Evolutionary conservation across 148 eudicot genomes (phyloP), one percentile per base, ranked within the genome.

Genomic region (Cornus controversa): DNA sequence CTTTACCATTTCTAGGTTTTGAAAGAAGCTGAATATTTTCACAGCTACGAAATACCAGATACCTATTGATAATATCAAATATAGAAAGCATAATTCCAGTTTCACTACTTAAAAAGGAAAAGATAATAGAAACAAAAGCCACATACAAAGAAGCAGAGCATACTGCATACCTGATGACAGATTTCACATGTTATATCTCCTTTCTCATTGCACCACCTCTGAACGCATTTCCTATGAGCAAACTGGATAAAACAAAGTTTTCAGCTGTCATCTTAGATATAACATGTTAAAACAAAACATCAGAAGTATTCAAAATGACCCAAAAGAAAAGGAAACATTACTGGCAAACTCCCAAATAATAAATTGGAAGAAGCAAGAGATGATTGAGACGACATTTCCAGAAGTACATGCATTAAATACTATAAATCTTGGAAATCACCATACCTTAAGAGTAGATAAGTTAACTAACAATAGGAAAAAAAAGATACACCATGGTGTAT

Each of bases 141-240:
- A 63, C 6, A 74, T 8, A 65, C 8, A 68, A 58, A 63, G 34
- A 53, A 67, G 65, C 37, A 81, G 64, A 14, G 31, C 75, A 72
- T 79, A 93, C 97, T 93, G 31, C 75, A 72, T 79, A 93, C 97
- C 95, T 93, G 92, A 87, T 88, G 89, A 86, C 97, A 93, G 40
- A 93, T 93, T 86, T 93, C 97, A 81, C 97, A 93, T 75, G 79
- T 91, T 65, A 76, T 84, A 76, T 93, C 93, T 77, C 95, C 91
- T 80, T 93, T 93, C 92, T 93, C 97, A 79, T 91, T 82, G 85
- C 95, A 91, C 96, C 98, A 93, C 64, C 80, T 80, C 76, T 93
- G 98, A 78, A 91, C 93, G 70, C 98, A 93, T 78, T 90, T 87
- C 83, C 98, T 90, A 80, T 93, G 98, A 53, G 98, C 98, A 81